A percentile compares a stretch with the other conserved stretches of the same genome.
Conservation (phyloP, 257 asterid species). For the Nicotiana undulata region DNA sequence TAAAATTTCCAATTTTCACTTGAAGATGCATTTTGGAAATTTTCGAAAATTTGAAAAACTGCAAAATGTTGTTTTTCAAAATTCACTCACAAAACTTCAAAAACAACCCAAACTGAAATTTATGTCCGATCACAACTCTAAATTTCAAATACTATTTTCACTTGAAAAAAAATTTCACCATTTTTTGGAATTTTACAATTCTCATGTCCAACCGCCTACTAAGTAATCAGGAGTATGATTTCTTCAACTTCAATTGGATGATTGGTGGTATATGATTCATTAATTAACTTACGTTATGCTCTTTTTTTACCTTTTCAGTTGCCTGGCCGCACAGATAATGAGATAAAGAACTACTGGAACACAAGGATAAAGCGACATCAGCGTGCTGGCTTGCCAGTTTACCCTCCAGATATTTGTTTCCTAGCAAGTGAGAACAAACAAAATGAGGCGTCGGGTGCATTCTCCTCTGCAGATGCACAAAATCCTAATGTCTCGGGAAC, state of each 20-base stretch:
- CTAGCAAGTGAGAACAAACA: constrained; percentile 26
- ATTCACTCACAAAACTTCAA: no score
- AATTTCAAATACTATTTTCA: no score
- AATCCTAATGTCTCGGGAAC: constrained; percentile 19
- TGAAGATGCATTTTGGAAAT: no score
- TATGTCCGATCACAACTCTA: no score
- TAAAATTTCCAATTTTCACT: no score
- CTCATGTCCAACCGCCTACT: no score
- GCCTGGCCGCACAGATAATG: constrained; percentile 64
- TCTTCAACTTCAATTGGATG: not conserved
- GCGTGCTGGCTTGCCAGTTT: constrained; percentile 51
- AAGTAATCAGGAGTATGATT: no score
- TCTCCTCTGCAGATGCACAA: constrained; percentile 19
- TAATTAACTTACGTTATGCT: not conserved
- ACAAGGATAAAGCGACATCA: constrained; percentile 50
- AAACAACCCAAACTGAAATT: no score
- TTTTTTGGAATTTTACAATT: no score
- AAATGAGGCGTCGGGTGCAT: constrained; percentile 14
- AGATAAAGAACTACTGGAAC: constrained; percentile 61
- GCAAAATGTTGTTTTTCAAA: no score
- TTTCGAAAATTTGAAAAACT: no score
- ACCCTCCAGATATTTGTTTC: constrained; percentile 38
- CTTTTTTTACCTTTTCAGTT: constrained; percentile 22
- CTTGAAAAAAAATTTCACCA: no score
- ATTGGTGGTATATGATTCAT: not conserved